Evolutionary conservation across 2,329 filamentous ascomycete genomes (phyloP).

Genomic region (Sarocladium brachiariae): DNA sequence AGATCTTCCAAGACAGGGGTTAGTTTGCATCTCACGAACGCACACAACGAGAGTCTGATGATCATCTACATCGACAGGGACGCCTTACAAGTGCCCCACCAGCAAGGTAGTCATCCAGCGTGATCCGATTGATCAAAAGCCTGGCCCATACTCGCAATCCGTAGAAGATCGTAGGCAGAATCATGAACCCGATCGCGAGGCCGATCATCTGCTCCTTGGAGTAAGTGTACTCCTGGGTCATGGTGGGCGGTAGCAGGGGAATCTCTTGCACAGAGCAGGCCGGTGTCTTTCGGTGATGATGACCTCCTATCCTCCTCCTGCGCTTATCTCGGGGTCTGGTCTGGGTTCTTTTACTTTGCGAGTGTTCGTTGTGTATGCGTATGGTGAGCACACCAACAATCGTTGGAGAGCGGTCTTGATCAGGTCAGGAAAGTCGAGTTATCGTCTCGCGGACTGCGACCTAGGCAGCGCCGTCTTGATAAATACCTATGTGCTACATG

Average conservation of each 20-base stretch:
- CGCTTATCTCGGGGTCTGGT: no score
- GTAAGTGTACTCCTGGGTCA: not conserved
- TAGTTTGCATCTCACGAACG: not conserved
- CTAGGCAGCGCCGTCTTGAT: not conserved
- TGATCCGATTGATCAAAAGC: not conserved
- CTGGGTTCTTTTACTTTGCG: not conserved
- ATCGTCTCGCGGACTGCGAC: not conserved
- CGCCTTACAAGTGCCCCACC: not conserved
- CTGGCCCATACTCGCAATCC: not conserved
- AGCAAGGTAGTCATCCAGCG: not conserved
- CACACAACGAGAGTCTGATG: not conserved
- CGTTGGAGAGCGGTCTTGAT: not conserved
- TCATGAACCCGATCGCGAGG: not conserved
- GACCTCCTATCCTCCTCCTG: not conserved
- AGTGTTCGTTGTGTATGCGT: not conserved
- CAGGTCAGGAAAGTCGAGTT: not conserved
- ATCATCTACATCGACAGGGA: not conserved
- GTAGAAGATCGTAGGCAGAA: not conserved
- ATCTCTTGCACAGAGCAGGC: not conserved
- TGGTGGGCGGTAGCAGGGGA: not conserved
- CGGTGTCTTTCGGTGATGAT: not conserved
- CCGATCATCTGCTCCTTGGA: conserved; percentile 3
- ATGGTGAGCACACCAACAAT: not conserved
- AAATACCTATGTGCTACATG: not conserved
- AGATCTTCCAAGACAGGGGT: not conserved